Percentiles rank a stretch among this genome's conserved stretches.
Conservation (phyloP, 2,329 filamentous ascomycete species). For the Calonectria multiphialidica region DNA sequence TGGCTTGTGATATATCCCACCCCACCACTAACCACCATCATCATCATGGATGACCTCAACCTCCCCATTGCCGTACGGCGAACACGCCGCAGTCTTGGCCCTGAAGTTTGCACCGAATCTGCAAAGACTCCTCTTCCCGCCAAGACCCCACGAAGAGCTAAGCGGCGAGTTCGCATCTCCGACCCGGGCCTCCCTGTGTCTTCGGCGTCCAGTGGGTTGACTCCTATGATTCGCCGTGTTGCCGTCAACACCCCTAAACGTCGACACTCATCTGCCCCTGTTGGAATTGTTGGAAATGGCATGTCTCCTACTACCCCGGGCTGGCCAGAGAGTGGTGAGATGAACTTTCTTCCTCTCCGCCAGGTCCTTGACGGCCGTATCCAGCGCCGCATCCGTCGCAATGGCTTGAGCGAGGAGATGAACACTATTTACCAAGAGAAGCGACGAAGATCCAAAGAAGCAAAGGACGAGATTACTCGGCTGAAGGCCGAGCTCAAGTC, state of each 20-base stretch:
- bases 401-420: slow-evolving; percentile 70
- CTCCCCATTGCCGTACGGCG: slow-evolving; percentile 69
- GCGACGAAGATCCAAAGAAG: slow-evolving; percentile 51
- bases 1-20: background rate
- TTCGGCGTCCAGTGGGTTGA: slow-evolving; percentile 63
- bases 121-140: slow-evolving; percentile 28
- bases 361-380: slow-evolving; percentile 69
- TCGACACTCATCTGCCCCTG: slow-evolving; percentile 61
- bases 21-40: background rate
- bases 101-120: slow-evolving; percentile 40
- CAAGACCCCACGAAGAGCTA: slow-evolving; percentile 49
- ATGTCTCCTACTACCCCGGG: slow-evolving; percentile 27
- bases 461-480: slow-evolving; percentile 60
- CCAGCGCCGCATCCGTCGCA: slow-evolving; percentile 67
- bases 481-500: slow-evolving; percentile 62
- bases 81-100: slow-evolving; percentile 58
- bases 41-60: slow-evolving; percentile 54
- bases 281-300: slow-evolving; percentile 35
- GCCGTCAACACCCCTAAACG: slow-evolving; percentile 55
- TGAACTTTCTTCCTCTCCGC: slow-evolving; percentile 58
- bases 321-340: slow-evolving; percentile 51
- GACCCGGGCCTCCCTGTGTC: slow-evolving; percentile 61
- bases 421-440: slow-evolving; percentile 64
- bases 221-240: slow-evolving; percentile 68
- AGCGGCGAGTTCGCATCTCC: slow-evolving; percentile 70